Base-by-base conservation (phyloP, 805 yeast genomes). In the Phaffomyces thermotolerans region DNA sequence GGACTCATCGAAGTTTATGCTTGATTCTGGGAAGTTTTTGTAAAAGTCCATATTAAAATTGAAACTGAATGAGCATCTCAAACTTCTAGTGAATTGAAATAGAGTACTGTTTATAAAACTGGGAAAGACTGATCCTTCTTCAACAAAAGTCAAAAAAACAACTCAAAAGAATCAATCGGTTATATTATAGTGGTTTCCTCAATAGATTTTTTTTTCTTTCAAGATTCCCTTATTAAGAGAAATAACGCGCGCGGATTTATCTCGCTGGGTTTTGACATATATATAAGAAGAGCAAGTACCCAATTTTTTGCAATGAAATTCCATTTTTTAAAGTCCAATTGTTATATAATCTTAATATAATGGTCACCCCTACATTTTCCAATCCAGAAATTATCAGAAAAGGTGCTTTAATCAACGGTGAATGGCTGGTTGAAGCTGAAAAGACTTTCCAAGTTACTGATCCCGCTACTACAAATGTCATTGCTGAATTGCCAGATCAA, bases 331-430 rank as follows among this genome's bases (percentile, higher is more conserved):
- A 27, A 27, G 29, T 27, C 29, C 29, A 27, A 27, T 27, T 27
- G 13, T 27, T 6, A 27, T 6, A 27, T 13, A 27, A 27, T 8
- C 13, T 13, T 27, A 20, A 12, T 27, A 12, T 9, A 37, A 50
- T 41, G 46, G 46, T 50, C 13, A 47, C 46, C 37, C 66, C 65
- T 14, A 46, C 43, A 4, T 56, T 76, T 44, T 68, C 69, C 41
- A 78, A 79, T 56, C 63, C 66, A 22, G 68, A 69, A n/a, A 67
- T 84, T 32, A 50, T 83, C 45, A 68, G 71, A 58, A 73, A 79
- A n/a, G 73, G 77, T 41, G 83, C 83, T 4, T 76, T 66, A 51
- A 68, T 86, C 60, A 78, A 85, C 54, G 96, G 96, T 34, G 66
- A 79, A 53, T 89, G 95, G 95, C 59, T 77, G 30, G 53, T 64